These are phyloP conservation scores for Monosporozyma solicola DNA, from an alignment of 805 yeast genomes.

Conservation along the genomic window DNA sequence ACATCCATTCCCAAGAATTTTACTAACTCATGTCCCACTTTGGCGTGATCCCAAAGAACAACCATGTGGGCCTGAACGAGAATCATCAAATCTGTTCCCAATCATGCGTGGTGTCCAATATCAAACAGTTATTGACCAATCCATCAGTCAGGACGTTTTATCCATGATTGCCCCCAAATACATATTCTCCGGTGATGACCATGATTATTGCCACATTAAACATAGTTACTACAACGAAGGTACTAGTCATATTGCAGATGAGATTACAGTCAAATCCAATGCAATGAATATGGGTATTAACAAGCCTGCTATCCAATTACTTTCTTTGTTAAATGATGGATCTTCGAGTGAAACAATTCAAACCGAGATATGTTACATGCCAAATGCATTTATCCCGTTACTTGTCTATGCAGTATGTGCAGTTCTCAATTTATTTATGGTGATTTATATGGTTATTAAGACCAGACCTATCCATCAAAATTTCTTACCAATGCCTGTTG, in stretches of 20 bases:
- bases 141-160: slow-evolving; percentile 51
- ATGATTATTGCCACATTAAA: slow-evolving; percentile 78
- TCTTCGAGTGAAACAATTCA: slow-evolving; percentile 13
- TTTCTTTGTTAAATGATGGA: slow-evolving; percentile 47
- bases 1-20: slow-evolving; percentile 46
- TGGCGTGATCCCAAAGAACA: slow-evolving; percentile 56
- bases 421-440: slow-evolving; percentile 1
- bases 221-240: slow-evolving; percentile 36
- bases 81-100: slow-evolving; percentile 57
- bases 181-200: slow-evolving; percentile 91
- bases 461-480: neutral
- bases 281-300: slow-evolving; percentile 90
- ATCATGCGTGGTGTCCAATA: slow-evolving; percentile 71
- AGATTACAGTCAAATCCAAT: slow-evolving; percentile 78
- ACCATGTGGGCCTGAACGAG: slow-evolving; percentile 71
- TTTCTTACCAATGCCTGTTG: slow-evolving; percentile 19
- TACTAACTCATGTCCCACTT: slow-evolving; percentile 84
- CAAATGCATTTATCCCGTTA: slow-evolving; percentile 42
- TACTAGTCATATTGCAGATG: slow-evolving; percentile 39
- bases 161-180: slow-evolving; percentile 52
- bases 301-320: slow-evolving; percentile 77
- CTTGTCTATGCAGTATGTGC: slow-evolving; percentile 26
- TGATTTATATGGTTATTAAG: neutral
- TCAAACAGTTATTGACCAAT: slow-evolving; percentile 74
- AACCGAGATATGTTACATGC: slow-evolving; percentile 49